These are phyloP conservation scores for Astrocystis sublimbata DNA, from an alignment of 495 filamentous ascomycete species.

Conservation along the genomic window DNA sequence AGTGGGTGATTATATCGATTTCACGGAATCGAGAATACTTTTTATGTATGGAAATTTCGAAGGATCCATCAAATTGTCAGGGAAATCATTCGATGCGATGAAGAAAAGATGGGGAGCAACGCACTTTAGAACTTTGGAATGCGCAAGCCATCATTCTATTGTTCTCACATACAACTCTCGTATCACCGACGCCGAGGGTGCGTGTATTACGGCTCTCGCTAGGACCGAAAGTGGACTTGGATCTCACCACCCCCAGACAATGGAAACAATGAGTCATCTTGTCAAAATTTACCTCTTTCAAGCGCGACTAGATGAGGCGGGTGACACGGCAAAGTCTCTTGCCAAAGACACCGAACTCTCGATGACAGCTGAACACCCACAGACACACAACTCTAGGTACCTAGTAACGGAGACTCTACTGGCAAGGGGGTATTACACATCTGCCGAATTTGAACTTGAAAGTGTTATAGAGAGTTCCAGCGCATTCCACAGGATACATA, in stretches of 20 bases:
- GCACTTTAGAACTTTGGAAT: background rate
- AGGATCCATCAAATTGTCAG: background rate
- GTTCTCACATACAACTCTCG: background rate
- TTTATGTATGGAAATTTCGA: background rate
- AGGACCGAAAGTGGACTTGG: background rate
- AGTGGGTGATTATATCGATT: background rate
- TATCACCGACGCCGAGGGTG: background rate
- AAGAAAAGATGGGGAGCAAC: background rate
- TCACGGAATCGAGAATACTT: background rate
- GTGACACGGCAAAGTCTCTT: background rate
- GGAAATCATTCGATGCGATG: background rate
- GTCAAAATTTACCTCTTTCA: background rate
- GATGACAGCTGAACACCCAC: background rate
- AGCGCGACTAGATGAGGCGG: background rate
- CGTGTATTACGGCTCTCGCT: background rate
- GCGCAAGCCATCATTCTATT: background rate
- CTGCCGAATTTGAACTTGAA: background rate
- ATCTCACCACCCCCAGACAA: background rate
- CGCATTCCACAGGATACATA: background rate
- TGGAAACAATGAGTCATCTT: background rate
- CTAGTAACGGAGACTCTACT: background rate
- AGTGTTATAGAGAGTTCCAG: background rate
- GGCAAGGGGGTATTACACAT: background rate
- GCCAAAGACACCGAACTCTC: background rate
- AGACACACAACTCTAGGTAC: background rate